Percentiles rank a stretch among this genome's conserved stretches.
Evolutionary conservation across 2,329 filamentous ascomycete genomes (phyloP).

Genomic region (Cladosporium colombiae): DNA sequence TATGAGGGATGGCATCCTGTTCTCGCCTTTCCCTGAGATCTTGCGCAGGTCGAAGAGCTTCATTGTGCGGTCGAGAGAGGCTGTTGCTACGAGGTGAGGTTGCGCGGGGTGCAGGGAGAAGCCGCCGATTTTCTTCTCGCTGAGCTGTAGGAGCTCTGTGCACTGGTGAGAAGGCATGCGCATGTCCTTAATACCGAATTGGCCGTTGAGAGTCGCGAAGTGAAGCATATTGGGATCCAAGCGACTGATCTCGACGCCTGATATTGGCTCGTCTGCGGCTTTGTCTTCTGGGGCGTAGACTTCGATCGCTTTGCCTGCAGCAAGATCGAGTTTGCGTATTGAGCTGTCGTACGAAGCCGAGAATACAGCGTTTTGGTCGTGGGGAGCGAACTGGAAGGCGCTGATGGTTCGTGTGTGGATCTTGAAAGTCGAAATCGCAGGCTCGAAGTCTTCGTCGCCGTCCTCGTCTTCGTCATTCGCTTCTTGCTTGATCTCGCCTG

Average conservation of each 20-base stretch:
- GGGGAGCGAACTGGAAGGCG: slow-evolving; percentile 74
- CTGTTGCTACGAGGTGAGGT: slow-evolving; percentile 82
- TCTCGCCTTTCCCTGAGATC: slow-evolving; percentile 64
- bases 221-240: slow-evolving; percentile 73
- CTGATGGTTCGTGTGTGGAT: slow-evolving; percentile 87
- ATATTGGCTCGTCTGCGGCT: slow-evolving; percentile 74
- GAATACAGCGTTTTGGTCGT: slow-evolving; percentile 73
- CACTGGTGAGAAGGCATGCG: slow-evolving; percentile 59
- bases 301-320: slow-evolving; percentile 76
- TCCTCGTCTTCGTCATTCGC: slow-evolving; percentile 66
- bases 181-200: slow-evolving; percentile 78
- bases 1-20: slow-evolving; percentile 66
- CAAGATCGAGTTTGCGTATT: slow-evolving; percentile 81
- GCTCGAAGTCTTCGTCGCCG: slow-evolving; percentile 64
- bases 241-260: slow-evolving; percentile 75
- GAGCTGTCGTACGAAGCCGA: slow-evolving; percentile 92
- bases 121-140: slow-evolving; percentile 93
- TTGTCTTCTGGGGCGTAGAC: slow-evolving; percentile 73
- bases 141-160: slow-evolving; percentile 69
- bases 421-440: slow-evolving; percentile 86
- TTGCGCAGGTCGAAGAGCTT: slow-evolving; percentile 92
- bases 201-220: slow-evolving; percentile 83
- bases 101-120: slow-evolving; percentile 81
- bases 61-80: slow-evolving; percentile 83
- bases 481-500: slow-evolving; percentile 45